Conservation (phyloP, 2,329 filamentous ascomycete species). For the Hymenoscyphus occultus region DNA sequence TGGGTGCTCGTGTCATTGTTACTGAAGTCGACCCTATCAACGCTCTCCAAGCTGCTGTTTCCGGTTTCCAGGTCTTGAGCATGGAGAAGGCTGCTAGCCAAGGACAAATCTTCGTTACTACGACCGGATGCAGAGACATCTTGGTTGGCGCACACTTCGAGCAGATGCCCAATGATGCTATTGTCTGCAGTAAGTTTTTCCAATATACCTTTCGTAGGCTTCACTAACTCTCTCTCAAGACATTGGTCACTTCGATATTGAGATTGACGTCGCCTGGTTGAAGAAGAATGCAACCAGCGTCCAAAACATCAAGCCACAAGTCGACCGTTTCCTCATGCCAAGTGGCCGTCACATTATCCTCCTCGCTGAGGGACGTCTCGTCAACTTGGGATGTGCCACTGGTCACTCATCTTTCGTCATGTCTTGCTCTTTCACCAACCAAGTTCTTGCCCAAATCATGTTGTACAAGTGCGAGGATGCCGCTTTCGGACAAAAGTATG, state of each 20-base stretch:
- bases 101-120: slow-evolving; percentile 98
- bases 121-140: slow-evolving; percentile 98
- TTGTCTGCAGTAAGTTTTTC: slow-evolving; percentile 80
- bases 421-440: slow-evolving; percentile 99
- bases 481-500: slow-evolving; percentile 87
- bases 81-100: slow-evolving; percentile 92
- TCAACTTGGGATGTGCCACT: slow-evolving; percentile 98
- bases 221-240: slow-evolving; percentile 46
- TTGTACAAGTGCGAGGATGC: slow-evolving; percentile 90
- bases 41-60: slow-evolving; percentile 96
- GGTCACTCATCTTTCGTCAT: slow-evolving; percentile 99
- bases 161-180: slow-evolving; percentile 94
- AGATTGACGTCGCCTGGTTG: slow-evolving; percentile 99
- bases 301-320: slow-evolving; percentile 99
- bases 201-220: slow-evolving; percentile 7
- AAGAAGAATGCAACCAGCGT: slow-evolving; percentile 93
- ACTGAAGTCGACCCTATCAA: slow-evolving; percentile 99
- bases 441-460: slow-evolving; percentile 99
- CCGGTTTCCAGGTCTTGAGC: slow-evolving; percentile 92
- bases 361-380: slow-evolving; percentile 94
- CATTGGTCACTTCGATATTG: slow-evolving; percentile 99
- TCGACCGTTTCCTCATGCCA: slow-evolving; percentile 95
- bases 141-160: slow-evolving; percentile 89
- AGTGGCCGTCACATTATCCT: slow-evolving; percentile 97
- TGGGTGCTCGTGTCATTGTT: slow-evolving; percentile 94